Percentiles rank a stretch among this genome's conserved stretches.
phyloP scores from a whole-genome alignment of 345 rosid genomes.

The Leavenworthia alabamica region DNA sequence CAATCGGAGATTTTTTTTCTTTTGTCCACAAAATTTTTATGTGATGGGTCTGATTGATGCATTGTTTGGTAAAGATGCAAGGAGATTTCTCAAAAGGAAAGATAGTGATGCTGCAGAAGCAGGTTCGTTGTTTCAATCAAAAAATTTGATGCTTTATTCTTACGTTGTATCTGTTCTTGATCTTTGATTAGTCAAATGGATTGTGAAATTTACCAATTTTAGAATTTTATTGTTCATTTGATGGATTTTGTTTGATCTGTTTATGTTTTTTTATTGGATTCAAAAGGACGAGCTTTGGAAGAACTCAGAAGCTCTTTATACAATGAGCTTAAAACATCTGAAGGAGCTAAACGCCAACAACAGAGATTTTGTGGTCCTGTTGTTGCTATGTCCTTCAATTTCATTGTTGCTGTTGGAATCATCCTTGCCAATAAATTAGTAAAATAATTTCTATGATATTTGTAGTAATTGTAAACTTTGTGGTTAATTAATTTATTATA shows the following conservation, averaged over 20 bases:
- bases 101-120: slow-evolving; percentile 95
- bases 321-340: slow-evolving; percentile 78
- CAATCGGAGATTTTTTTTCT: not conserved
- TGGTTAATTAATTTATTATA: not conserved
- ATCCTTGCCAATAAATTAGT: slow-evolving; percentile 83
- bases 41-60: slow-evolving; percentile 45
- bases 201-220: not conserved
- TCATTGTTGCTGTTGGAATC: slow-evolving; percentile 75
- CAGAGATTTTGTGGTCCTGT: slow-evolving; percentile 79
- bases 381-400: slow-evolving; percentile 86
- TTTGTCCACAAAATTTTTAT: not conserved
- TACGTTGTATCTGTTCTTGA: not conserved
- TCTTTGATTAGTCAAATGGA: not conserved
- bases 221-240: slow-evolving; percentile 3
- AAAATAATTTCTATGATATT: not conserved
- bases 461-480: not conserved
- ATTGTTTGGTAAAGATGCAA: slow-evolving; percentile 38
- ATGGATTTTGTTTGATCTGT: slow-evolving; percentile 14
- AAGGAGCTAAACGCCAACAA: slow-evolving; percentile 82
- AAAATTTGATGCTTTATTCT: not conserved
- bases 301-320: slow-evolving; percentile 71
- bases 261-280: not conserved
- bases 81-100: slow-evolving; percentile 72
- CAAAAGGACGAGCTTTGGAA: slow-evolving; percentile 73
- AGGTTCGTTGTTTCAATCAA: slow-evolving; percentile 38